phyloP scores from a whole-genome alignment of 257 asterid species.

The Apocynum venetum region DNA sequence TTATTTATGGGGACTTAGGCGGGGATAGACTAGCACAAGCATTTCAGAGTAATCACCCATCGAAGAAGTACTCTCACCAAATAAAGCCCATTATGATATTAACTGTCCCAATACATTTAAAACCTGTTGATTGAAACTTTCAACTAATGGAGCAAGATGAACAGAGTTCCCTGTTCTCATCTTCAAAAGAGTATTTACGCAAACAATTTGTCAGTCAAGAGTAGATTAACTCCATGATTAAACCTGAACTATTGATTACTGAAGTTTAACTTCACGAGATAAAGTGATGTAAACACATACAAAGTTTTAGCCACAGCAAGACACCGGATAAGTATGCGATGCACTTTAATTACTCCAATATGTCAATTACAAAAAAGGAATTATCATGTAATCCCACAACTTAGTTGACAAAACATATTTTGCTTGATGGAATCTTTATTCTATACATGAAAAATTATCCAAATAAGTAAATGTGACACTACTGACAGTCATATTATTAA shows the following conservation, averaged over 20 bases:
- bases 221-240: not conserved
- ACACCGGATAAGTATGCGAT: not conserved
- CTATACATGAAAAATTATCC: not conserved
- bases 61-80: not conserved
- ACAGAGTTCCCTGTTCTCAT: not conserved
- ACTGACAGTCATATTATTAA: not conserved
- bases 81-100: not conserved
- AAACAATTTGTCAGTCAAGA: not conserved
- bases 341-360: not conserved
- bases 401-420: not conserved
- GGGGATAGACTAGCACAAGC: not conserved
- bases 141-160: not conserved
- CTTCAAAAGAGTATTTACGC: not conserved
- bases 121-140: not conserved
- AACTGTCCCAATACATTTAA: not conserved
- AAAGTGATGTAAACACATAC: not conserved
- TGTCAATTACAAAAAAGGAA: not conserved
- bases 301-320: not conserved
- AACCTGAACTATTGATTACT: not conserved
- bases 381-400: not conserved
- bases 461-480: not conserved
- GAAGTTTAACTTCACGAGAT: not conserved
- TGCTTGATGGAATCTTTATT: not conserved
- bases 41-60: not conserved
- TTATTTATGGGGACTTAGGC: not conserved